A percentile compares a stretch with the other conserved stretches of the same genome.
These are phyloP conservation scores for Hypoxylon rubiginosum DNA, from an alignment of 2,329 filamentous ascomycete genomes.

Conservation along the genomic window DNA sequence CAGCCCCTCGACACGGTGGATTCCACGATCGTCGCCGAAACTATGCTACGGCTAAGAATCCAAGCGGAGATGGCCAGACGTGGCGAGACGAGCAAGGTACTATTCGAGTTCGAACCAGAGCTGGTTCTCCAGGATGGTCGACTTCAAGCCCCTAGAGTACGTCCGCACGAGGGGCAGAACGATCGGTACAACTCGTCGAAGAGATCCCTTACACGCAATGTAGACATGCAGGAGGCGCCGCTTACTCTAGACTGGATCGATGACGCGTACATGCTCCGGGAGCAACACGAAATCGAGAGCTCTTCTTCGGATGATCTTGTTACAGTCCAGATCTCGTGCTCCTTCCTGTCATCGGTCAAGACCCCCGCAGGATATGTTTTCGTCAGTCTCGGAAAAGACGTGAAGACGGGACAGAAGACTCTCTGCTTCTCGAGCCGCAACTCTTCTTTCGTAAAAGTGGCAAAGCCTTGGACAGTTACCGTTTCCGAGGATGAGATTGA, in stretches of 20 bases:
- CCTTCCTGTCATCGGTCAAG: conserved; percentile 2
- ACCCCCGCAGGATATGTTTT: conserved; percentile 1
- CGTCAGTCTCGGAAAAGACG: conserved; percentile 1
- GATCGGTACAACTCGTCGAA: conserved; percentile 5
- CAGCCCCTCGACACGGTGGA: conserved; percentile 6
- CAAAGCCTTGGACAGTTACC: conserved; percentile 18
- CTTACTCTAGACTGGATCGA: conserved; percentile 1
- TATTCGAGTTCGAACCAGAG: conserved; percentile 1
- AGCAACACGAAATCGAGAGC: neutral
- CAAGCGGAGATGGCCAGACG: neutral
- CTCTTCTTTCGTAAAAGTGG: conserved; percentile 24
- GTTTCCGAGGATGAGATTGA: conserved; percentile 20
- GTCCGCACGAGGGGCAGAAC: neutral
- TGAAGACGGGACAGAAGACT: conserved; percentile 6
- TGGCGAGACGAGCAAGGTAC: neutral
- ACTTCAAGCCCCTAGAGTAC: neutral
- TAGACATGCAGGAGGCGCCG: neutral
- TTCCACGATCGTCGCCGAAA: neutral
- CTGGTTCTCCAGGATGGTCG: conserved; percentile 1
- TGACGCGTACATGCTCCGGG: conserved; percentile 3
- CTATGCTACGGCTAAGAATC: neutral
- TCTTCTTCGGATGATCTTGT: neutral
- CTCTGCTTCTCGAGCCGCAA: conserved; percentile 11
- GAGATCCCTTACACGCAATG: neutral
- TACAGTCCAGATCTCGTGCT: neutral